A percentile compares a stretch with the other conserved stretches of the same genome.
These are phyloP conservation scores for Diplogelasinospora grovesii DNA, from an alignment of 495 filamentous ascomycete species.

Conservation along the genomic window DNA sequence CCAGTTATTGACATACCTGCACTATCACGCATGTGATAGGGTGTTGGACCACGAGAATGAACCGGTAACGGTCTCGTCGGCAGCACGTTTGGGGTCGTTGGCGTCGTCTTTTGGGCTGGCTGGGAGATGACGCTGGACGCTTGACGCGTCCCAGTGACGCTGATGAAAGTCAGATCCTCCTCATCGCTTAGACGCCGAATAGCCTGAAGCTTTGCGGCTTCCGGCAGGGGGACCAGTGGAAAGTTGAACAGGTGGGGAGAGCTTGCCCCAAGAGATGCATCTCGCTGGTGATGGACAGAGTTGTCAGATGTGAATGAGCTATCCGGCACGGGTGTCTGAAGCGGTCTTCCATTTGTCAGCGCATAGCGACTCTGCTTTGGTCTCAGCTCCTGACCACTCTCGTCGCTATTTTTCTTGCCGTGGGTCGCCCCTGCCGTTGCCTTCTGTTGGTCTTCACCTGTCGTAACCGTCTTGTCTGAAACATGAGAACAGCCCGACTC, in stretches of 20 bases:
- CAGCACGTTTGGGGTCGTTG: constrained; percentile 9
- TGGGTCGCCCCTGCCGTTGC: no score
- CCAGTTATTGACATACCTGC: no score
- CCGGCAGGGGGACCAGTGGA: constrained; percentile 18
- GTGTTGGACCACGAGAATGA: constrained; percentile 8
- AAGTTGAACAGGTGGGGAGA: constrained; percentile 19
- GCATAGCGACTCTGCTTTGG: neutral
- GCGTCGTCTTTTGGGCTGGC: constrained; percentile 13
- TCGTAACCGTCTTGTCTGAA: neutral
- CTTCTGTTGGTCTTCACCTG: no score
- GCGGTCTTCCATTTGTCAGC: neutral
- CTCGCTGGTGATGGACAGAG: neutral
- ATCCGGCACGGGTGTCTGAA: neutral
- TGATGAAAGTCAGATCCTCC: constrained; percentile 16
- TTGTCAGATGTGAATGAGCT: neutral
- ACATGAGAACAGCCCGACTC: constrained; percentile 6
- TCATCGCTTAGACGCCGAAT: constrained; percentile 11
- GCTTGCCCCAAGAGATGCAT: neutral
- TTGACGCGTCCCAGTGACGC: constrained; percentile 11
- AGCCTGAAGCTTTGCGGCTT: constrained; percentile 20
- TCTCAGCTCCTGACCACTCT: neutral
- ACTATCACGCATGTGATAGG: no score
- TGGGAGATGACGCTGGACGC: constrained; percentile 15
- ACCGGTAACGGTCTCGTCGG: constrained; percentile 12
- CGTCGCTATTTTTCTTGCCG: no score